Conservation (phyloP, 768 basidiomycete species). For the Tricholoma matsutake region DNA sequence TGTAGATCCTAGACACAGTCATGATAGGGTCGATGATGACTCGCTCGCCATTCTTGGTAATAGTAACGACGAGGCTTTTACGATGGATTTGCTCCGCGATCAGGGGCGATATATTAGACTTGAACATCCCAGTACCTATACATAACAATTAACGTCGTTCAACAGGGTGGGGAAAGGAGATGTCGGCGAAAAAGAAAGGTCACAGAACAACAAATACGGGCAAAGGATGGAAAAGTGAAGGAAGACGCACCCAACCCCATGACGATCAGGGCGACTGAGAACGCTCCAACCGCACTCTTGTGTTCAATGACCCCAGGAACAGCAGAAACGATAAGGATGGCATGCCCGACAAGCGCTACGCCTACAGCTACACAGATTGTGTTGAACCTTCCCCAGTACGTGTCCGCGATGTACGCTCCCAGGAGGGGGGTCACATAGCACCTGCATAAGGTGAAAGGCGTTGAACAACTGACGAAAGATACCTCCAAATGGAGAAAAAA, state of each 20-base stretch:
- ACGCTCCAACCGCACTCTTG: constrained; percentile 45
- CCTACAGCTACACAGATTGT: constrained; percentile 61
- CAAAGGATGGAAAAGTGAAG: not conserved
- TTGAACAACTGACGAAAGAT: not conserved
- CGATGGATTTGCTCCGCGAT: constrained; percentile 73
- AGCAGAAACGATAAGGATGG: constrained; percentile 63
- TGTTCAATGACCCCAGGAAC: constrained; percentile 64
- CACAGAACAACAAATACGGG: not conserved
- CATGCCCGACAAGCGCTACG: constrained; percentile 61
- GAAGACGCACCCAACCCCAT: constrained; percentile 42
- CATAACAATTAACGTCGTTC: not conserved
- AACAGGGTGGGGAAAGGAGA: constrained; percentile 8
- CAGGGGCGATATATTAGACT: constrained; percentile 73
- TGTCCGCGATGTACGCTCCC: constrained; percentile 73
- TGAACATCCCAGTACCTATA: constrained; percentile 66
- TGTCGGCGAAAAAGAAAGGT: not conserved
- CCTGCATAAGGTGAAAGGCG: constrained; percentile 31
- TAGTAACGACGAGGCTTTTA: constrained; percentile 49
- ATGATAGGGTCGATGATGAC: constrained; percentile 73
- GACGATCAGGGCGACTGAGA: constrained; percentile 59
- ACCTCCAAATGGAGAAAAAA: not conserved
- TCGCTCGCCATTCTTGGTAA: constrained; percentile 54
- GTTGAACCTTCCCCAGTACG: constrained; percentile 70
- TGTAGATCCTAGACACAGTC: constrained; percentile 71
- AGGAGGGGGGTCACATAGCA: constrained; percentile 63